phyloP scores from a whole-genome alignment of 225 moss, liverwort and hornwort genomes.

The Bryoerythrophyllum caledonicum region DNA sequence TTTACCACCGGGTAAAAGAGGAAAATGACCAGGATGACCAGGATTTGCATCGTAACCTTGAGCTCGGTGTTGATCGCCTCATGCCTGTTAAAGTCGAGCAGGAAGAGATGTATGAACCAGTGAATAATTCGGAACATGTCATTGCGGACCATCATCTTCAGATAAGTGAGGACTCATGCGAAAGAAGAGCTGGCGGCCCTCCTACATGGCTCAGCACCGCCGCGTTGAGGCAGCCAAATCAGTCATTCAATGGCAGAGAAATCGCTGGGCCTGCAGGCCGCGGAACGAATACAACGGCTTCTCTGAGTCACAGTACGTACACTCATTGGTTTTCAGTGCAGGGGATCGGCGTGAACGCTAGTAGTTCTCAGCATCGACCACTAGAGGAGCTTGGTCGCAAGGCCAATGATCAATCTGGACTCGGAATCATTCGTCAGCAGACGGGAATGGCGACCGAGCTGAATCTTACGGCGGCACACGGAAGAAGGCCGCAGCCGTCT shows the following conservation, averaged over 20 bases:
- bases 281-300: constrained; percentile 20
- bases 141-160: constrained; percentile 23
- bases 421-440: constrained; percentile 24
- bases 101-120: constrained; percentile 17
- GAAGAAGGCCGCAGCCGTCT: constrained; percentile 33
- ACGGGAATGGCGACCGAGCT: constrained; percentile 40
- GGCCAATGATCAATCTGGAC: constrained; percentile 4
- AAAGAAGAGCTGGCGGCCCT: constrained; percentile 26
- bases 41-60: constrained; percentile 29
- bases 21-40: constrained; percentile 9
- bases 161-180: constrained; percentile 28
- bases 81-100: constrained; percentile 26
- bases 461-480: constrained; percentile 40
- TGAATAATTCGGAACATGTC: constrained; percentile 7
- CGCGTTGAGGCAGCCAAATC: constrained; percentile 33
- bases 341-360: constrained; percentile 8
- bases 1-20: constrained; percentile 15
- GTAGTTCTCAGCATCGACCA: constrained; percentile 28
- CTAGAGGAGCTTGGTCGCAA: constrained; percentile 24
- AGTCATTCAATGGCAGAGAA: constrained; percentile 18
- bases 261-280: constrained; percentile 23
- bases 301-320: constrained; percentile 32
- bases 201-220: constrained; percentile 58
- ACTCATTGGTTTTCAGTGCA: constrained; percentile 46
- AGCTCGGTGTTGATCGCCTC: constrained; percentile 8